These are phyloP conservation scores for Myxozyma lipomycoides DNA, from an alignment of 805 yeast genomes.

Conservation along the genomic window DNA sequence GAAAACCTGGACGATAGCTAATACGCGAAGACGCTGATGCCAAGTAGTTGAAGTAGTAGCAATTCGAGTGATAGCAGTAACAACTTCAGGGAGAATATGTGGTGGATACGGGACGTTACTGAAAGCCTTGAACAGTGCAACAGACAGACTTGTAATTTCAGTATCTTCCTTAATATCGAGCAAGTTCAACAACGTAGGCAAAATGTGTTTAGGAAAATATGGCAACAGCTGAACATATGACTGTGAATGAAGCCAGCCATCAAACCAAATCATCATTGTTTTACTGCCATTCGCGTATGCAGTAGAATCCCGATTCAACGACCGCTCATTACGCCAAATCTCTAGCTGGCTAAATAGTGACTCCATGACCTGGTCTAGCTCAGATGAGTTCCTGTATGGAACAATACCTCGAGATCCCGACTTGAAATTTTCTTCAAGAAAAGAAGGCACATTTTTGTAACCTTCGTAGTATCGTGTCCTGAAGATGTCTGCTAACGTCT, in stretches of 20 bases:
- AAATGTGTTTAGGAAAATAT: constrained; percentile 48
- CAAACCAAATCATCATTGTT: constrained; percentile 60
- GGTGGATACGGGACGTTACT: constrained; percentile 48
- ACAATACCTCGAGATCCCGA: constrained; percentile 40
- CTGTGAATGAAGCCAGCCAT: constrained; percentile 51
- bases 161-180: constrained; percentile 75
- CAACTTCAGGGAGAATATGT: constrained; percentile 42
- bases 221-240: constrained; percentile 52
- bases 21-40: constrained; percentile 61
- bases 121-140: constrained; percentile 44
- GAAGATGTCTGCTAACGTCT: constrained; percentile 49
- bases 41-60: constrained; percentile 42
- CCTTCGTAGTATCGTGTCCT: constrained; percentile 45
- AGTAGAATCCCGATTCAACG: constrained; percentile 20
- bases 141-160: constrained; percentile 47
- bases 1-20: constrained; percentile 67
- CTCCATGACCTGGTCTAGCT: constrained; percentile 41
- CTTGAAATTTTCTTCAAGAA: constrained; percentile 40
- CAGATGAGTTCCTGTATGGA: constrained; percentile 34
- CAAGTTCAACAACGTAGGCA: constrained; percentile 66
- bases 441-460: constrained; percentile 39
- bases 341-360: constrained; percentile 46
- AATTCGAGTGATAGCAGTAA: constrained; percentile 45
- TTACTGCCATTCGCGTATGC: constrained; percentile 62
- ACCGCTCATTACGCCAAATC: constrained; percentile 18